These are phyloP conservation scores for Coccomyxa sp. DNA, from an alignment of 139 green algal genomes.

Conservation along the genomic window DNA sequence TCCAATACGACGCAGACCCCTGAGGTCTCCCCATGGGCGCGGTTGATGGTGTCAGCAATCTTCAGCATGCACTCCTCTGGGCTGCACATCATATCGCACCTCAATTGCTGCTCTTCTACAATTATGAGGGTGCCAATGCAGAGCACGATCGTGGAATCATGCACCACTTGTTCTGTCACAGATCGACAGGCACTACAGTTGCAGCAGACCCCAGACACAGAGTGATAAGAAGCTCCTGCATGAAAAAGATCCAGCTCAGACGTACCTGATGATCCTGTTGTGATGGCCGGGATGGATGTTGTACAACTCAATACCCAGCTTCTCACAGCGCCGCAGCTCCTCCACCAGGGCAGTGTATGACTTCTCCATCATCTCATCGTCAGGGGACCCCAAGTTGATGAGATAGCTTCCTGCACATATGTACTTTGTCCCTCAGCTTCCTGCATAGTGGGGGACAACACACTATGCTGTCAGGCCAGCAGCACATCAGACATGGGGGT, in stretches of 20 bases:
- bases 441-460: background rate
- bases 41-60: constrained; percentile 21
- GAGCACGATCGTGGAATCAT: too few species aligned
- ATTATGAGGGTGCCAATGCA: too few species aligned
- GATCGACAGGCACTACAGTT: too few species aligned
- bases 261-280: too few species aligned
- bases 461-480: too few species aligned
- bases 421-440: background rate
- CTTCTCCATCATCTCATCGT: constrained; percentile 17
- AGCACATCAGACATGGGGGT: background rate
- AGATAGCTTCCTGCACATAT: constrained; percentile 24
- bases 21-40: constrained; percentile 7
- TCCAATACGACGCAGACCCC: constrained; percentile 20
- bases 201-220: too few species aligned
- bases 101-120: too few species aligned
- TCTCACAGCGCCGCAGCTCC: constrained; percentile 19
- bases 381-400: constrained; percentile 28
- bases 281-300: constrained; percentile 22
- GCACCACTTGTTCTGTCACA: too few species aligned
- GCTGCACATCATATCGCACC: background rate
- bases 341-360: constrained; percentile 20
- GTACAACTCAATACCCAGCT: constrained; percentile 19
- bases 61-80: constrained; percentile 9
- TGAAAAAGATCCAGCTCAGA: too few species aligned
- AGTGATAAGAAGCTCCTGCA: too few species aligned